Evolutionary conservation across 176 grass and related monocot species (phyloP).

Genomic region (maize (Zea mays)): Zm-B73-REFERENCE-NAM-5.0 NC_050105.1:114101501-114102000

Average conservation of each 20-base stretch:
- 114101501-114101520: no score
- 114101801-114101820: background rate
- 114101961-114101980: background rate
- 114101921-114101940: constrained; percentile 5
- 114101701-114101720: background rate
- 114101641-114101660: background rate
- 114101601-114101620: background rate
- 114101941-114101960: background rate
- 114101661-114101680: background rate
- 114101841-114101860: background rate
- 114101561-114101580: background rate
- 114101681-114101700: background rate
- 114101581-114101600: background rate
- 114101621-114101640: background rate
- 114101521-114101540: background rate
- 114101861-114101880: background rate
- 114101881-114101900: background rate
- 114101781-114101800: background rate
- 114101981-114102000: constrained; percentile 12
- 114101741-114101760: background rate
- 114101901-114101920: background rate
- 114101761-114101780: background rate
- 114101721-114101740: background rate
- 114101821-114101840: background rate
- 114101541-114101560: background rate